Base-by-base conservation (phyloP, 2,329 filamentous ascomycete genomes). In the Colletotrichum paranaense region DNA sequence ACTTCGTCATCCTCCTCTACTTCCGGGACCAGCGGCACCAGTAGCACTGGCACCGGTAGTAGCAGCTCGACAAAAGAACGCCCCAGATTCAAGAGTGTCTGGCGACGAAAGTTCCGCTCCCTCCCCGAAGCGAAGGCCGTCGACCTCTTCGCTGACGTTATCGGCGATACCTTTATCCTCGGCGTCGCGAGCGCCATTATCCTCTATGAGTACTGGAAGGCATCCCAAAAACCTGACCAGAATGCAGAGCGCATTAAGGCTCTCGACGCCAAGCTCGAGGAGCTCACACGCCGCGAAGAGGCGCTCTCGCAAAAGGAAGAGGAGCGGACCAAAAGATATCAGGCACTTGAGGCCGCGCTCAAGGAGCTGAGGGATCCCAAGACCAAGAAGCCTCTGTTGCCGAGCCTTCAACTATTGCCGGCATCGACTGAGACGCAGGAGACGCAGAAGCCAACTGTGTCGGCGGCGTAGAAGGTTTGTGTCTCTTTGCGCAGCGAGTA, bases 51-150 rank as follows among this genome's bases (percentile, higher is more conserved):
- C 19, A 35, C 22, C 4, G 32, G 12, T 53, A 6, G 56, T 32
- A 46, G 28, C 19, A 28, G 35, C 42, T 55, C 57, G n/a, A 11
- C 59, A 12, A 75, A 60, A 46, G 68, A 65, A 9, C 62, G 71
- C 35, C 57, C 73, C 9, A 84, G 85, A 22, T 49, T 49, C 42
- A 49, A 49, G 57, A 92, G 87, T 76, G 83, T 92, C 12, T 92
- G 91, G 91, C 87, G 79, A 73, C 88, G 91, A 72, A 90, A 89
- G 78, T 92, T 92, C 78, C 84, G 91, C 64, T 81, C 90, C 7
- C 82, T 92, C n/a, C 90, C 91, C 11, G 91, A 92, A 78, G 85
- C 81, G 19, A 92, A 92, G 81, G 91, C 91, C 9, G 91, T 92
- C 12, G 90, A 92, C 77, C 82, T 92, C 8, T 92, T 92, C 76